phyloP scores from a whole-genome alignment of 2,329 filamentous ascomycete species.

The Nigrograna mackinnonii region DNA sequence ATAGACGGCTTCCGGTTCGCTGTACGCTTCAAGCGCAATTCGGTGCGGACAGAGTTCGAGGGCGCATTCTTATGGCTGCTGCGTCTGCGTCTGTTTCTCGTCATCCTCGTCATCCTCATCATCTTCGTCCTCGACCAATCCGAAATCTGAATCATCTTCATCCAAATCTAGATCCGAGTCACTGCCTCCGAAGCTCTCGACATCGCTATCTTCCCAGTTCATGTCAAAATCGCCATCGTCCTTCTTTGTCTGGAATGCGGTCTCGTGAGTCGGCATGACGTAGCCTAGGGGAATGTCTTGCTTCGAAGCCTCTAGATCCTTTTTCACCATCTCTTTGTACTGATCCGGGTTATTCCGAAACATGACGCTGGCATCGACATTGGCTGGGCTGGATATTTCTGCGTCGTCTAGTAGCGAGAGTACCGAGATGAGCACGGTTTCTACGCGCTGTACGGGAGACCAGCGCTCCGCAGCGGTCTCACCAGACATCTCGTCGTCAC shows the following conservation, averaged over 20 bases:
- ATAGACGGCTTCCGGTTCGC: too few relatives aligned
- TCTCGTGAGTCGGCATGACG: constrained; percentile 75
- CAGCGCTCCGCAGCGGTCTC: constrained; percentile 89
- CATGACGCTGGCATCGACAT: constrained; percentile 89
- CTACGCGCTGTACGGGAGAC: constrained; percentile 91
- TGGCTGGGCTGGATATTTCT: constrained; percentile 90
- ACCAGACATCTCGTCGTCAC: constrained; percentile 90
- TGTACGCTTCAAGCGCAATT: too few relatives aligned
- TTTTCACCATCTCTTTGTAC: constrained; percentile 72
- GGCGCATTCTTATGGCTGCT: too few relatives aligned
- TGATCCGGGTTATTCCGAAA: constrained; percentile 71
- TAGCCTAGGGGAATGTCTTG: constrained; percentile 79
- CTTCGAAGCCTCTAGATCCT: constrained; percentile 74
- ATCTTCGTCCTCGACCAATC: constrained; percentile 30
- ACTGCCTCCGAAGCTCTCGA: constrained; percentile 73
- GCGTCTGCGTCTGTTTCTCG: too few relatives aligned
- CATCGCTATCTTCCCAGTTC: constrained; percentile 50
- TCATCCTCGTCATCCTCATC: constrained; percentile 26
- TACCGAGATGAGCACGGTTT: constrained; percentile 91
- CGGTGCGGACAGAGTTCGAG: too few relatives aligned
- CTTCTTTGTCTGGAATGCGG: constrained; percentile 66
- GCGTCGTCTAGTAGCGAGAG: constrained; percentile 91
- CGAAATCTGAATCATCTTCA: constrained; percentile 60
- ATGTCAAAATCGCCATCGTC: constrained; percentile 63
- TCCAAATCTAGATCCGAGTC: constrained; percentile 59